Evolutionary conservation across 2,329 filamentous ascomycete genomes (phyloP), one percentile per base, ranked within the genome.

Genomic region (Xylaria sp.): DNA sequence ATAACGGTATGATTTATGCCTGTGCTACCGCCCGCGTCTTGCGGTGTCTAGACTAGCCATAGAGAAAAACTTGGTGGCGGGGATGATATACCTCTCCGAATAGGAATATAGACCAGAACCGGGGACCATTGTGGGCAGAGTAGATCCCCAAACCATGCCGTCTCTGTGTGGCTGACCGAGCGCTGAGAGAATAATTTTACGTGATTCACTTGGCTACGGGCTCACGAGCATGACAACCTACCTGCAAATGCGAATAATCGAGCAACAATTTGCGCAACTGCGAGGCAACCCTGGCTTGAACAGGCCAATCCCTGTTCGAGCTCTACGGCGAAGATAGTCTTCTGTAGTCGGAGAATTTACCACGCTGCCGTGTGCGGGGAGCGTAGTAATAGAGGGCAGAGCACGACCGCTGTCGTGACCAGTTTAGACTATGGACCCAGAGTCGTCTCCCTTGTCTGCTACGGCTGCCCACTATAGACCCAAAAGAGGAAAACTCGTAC

Each of bases 1-100:
- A 63, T 55, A 63, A 24, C 56, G 54, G 32, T 14, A 69, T 39
- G 42, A 39, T 30, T 54, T 65, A 67, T 65, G 58, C 55, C 17
- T 63, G 32, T 51, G 59, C 34, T 45, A 63, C 59, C 48, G n/a
- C 45, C 72, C 64, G 65, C 66, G 39, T 61, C 62, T 70, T 63
- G 65, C 61, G 63, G 64, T 67, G 60, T 68, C 60, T 24, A 56
- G 39, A 32, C 39, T 48, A 47, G 47, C 45, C 32, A 47, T 17
- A n/a, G 30, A 51, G 42, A 42, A 55, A 69, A 57, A 14, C 34
- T 64, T 42, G 50, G 24, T 50, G 55, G 56, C 30, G 32, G 61
- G 61, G 27, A 51, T 55, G 21, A 27, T 63, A 63, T 64, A 50
- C 19, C 48, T 62, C 45, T 59, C 34, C 9, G 48, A 57, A 57